Evolutionary conservation across 83 land plant genomes (phyloP), one percentile per base, ranked within the genome.

Genomic region (Isoetes engelmannii): DNA sequence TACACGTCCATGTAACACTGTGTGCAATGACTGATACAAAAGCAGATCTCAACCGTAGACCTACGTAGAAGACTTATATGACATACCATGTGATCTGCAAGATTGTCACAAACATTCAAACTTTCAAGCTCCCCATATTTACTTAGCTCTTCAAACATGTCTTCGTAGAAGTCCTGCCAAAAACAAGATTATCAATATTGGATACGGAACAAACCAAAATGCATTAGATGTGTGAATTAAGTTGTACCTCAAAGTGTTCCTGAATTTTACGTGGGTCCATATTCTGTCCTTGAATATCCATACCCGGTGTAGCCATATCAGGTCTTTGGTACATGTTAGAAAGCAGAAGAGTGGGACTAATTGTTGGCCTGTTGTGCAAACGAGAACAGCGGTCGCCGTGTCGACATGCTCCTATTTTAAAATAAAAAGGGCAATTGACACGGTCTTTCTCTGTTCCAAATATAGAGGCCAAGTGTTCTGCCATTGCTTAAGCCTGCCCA

Each of bases 61-160:
- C n/a, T 8, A 50, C 53, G 10, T 13, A 8, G 10, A 50, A 8
- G 53, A 50, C 8, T 8, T 50, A 50, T 58, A n/a, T n/a, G n/a
- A n/a, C n/a, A n/a, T n/a, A 81, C 78, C 84, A 82, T 82, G 49
- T 82, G 84, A 55, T 82, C 84, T 4, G 84, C 84, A 15, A 80
- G 75, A 57, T 82, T 82, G 44, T 82, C 84, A 56, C 84, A 82
- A 10, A 80, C 72, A 46, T 82, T 82, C 0, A 82, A 64, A 50
- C 84, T 82, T 48, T 82, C 84, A 44, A 82, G 77, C 75, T 81
- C 84, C 4, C 84, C 84, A 58, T 68, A 75, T 69, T 82, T 82
- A 75, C 76, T 75, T 1, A 82, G 84, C 80, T 81, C 84, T 68
- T 82, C 84, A 74, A 71, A 82, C 21, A 82, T 66, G 47, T 82